Evolutionary conservation across 1,139 yeast species (phyloP).

Genomic region (Candida labiduridarum): DNA sequence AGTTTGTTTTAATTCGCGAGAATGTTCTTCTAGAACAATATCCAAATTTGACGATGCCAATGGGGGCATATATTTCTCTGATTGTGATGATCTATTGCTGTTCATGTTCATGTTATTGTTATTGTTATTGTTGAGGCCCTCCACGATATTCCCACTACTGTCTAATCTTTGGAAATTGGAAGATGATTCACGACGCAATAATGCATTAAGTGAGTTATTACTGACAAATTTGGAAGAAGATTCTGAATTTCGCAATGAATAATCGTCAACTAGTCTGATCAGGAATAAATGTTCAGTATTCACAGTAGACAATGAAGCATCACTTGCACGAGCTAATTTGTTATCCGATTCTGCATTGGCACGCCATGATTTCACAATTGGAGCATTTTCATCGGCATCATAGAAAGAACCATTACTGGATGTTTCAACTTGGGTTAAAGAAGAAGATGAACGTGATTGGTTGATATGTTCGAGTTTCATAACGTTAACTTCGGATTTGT

Average conservation of each 20-base stretch:
- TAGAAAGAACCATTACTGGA: slow-evolving; percentile 8
- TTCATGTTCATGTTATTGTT: slow-evolving; percentile 14
- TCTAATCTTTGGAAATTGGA: slow-evolving; percentile 55
- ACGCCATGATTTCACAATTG: slow-evolving; percentile 75
- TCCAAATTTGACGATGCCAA: slow-evolving; percentile 35
- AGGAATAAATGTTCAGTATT: slow-evolving; percentile 83
- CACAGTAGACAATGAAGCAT: slow-evolving; percentile 78
- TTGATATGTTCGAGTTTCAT: slow-evolving; percentile 49
- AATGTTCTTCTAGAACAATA: slow-evolving; percentile 35
- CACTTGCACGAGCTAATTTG: slow-evolving; percentile 44
- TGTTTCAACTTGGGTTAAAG: slow-evolving; percentile 42
- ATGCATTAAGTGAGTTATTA: slow-evolving; percentile 31
- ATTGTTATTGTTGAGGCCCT: slow-evolving; percentile 12
- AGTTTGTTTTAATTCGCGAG: slow-evolving; percentile 12
- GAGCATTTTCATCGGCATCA: slow-evolving; percentile 27
- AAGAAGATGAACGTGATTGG: slow-evolving; percentile 30
- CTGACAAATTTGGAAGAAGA: slow-evolving; percentile 34
- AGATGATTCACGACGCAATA: slow-evolving; percentile 32
- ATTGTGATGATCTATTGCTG: slow-evolving; percentile 15
- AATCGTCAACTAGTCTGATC: slow-evolving; percentile 72
- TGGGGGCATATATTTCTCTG: slow-evolving; percentile 14
- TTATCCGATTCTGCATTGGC: slow-evolving; percentile 40
- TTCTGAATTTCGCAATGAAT: slow-evolving; percentile 41
- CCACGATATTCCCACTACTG: slow-evolving; percentile 56
- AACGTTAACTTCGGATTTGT: slow-evolving; percentile 33